Conservation (phyloP, 2,329 filamentous ascomycete species). For the Cyphellophora europaea region DNA sequence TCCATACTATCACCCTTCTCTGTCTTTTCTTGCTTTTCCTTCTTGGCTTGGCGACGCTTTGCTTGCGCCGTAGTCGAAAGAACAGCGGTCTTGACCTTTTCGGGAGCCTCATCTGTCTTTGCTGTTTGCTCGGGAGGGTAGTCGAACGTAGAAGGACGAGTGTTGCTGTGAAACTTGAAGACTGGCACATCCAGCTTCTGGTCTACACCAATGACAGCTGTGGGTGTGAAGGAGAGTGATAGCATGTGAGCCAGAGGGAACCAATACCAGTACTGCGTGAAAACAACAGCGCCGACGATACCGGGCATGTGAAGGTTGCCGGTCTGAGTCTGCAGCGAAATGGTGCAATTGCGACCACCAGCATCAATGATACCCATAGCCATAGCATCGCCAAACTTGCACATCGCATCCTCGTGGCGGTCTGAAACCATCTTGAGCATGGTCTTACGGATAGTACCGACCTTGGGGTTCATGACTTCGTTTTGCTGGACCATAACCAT, state of each 20-base stretch:
- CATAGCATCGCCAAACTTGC: slow-evolving; percentile 91
- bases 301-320: slow-evolving; percentile 98
- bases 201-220: slow-evolving; percentile 88
- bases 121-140: slow-evolving; percentile 95
- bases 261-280: slow-evolving; percentile 99
- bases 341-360: slow-evolving; percentile 95
- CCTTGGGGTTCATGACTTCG: slow-evolving; percentile 96
- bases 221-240: slow-evolving; percentile 91
- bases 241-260: slow-evolving; percentile 98
- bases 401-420: slow-evolving; percentile 97
- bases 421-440: slow-evolving; percentile 90
- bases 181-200: slow-evolving; percentile 86
- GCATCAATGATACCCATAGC: slow-evolving; percentile 96
- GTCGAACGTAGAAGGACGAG: slow-evolving; percentile 89
- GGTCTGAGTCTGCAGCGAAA: slow-evolving; percentile 92
- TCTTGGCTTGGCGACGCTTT: slow-evolving; percentile 86
- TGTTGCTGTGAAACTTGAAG: slow-evolving; percentile 94
- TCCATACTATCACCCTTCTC: slow-evolving; percentile 93
- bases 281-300: slow-evolving; percentile 95
- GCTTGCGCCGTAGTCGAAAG: slow-evolving; percentile 95
- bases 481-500: slow-evolving; percentile 99
- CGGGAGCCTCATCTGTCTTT: slow-evolving; percentile 86
- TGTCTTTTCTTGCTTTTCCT: slow-evolving; percentile 64
- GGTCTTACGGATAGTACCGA: slow-evolving; percentile 79
- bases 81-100: slow-evolving; percentile 90